phyloP scores from a whole-genome alignment of 768 basidiomycete genomes.

The Lentinula lateritia region DNA sequence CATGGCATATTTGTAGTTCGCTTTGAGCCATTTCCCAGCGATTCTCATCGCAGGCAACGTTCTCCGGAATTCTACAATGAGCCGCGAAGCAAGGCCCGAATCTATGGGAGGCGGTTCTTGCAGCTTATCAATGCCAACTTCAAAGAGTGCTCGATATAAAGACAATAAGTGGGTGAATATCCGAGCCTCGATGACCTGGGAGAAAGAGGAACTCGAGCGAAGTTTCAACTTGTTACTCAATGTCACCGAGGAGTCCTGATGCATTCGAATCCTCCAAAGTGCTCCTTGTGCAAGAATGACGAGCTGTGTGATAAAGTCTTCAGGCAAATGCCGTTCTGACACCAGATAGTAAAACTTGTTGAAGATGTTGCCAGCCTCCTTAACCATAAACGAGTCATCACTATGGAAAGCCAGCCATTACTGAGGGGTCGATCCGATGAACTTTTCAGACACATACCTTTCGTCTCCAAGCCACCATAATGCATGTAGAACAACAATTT shows the following conservation, averaged over 20 bases:
- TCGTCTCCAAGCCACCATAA: conserved; percentile 56
- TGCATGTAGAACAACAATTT: conserved; percentile 72
- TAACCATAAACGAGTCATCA: conserved; percentile 41
- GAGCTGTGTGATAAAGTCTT: conserved; percentile 71
- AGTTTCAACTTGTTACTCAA: conserved; percentile 14
- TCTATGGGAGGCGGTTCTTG: conserved; percentile 51
- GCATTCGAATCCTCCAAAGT: conserved; percentile 80
- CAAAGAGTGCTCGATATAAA: conserved; percentile 56
- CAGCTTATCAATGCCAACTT: conserved; percentile 61
- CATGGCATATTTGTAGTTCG: conserved; percentile 64
- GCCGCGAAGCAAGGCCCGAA: conserved; percentile 65
- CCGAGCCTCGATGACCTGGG: conserved; percentile 49
- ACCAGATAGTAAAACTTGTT: conserved; percentile 58
- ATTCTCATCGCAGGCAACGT: conserved; percentile 84
- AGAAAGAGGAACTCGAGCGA: conserved; percentile 17
- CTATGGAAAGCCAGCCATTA: conserved; percentile 23
- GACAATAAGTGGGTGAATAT: conserved; percentile 66
- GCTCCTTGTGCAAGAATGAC: conserved; percentile 74
- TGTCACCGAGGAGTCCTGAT: conserved; percentile 39
- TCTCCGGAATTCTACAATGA: conserved; percentile 82
- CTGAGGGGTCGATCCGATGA: background rate
- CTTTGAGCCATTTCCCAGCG: conserved; percentile 82
- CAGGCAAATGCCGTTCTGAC: conserved; percentile 62
- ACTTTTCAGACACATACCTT: conserved; percentile 41
- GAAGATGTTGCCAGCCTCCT: conserved; percentile 42